Conservation (phyloP, 768 basidiomycete genomes). For the Calocybe cyanea region DNA sequence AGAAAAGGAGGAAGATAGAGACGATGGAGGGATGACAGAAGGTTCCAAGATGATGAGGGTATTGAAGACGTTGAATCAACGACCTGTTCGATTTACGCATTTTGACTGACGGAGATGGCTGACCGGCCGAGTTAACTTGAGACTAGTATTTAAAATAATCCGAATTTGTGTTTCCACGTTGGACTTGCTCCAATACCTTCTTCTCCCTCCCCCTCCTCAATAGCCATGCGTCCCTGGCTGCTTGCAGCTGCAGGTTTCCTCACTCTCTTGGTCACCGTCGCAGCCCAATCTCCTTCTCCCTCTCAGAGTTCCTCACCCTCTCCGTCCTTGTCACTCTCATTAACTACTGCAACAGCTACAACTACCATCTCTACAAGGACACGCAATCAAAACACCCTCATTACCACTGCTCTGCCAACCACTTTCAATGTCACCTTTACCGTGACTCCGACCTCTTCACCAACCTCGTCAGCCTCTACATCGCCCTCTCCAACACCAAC, state of each 20-base stretch:
- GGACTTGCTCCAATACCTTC: background rate
- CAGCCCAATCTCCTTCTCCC: conserved; percentile 31
- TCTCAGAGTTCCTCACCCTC: conserved; percentile 28
- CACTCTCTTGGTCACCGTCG: conserved; percentile 23
- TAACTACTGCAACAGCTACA: conserved; percentile 50
- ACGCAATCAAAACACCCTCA: conserved; percentile 42
- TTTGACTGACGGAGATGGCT: conserved; percentile 38
- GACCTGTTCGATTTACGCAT: conserved; percentile 44
- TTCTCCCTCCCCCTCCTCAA: conserved; percentile 1
- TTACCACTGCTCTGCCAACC: conserved; percentile 57
- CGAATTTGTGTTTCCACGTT: background rate
- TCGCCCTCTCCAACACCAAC: conserved; percentile 42
- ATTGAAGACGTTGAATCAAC: conserved; percentile 39
- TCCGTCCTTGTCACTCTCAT: conserved; percentile 46
- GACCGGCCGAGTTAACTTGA: conserved; percentile 4
- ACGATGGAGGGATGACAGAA: conserved; percentile 23
- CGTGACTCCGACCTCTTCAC: conserved; percentile 37
- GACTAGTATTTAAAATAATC: background rate
- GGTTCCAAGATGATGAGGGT: conserved; percentile 39
- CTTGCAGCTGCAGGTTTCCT: conserved; percentile 18
- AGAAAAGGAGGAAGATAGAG: too few relatives aligned
- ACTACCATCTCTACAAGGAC: conserved; percentile 41
- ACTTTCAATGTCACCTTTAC: conserved; percentile 61
- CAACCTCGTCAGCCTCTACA: conserved; percentile 35
- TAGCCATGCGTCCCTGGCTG: conserved; percentile 12